These are phyloP conservation scores for Prunus dulcis DNA, from an alignment of 306 rosid genomes.

Conservation along the genomic window DNA sequence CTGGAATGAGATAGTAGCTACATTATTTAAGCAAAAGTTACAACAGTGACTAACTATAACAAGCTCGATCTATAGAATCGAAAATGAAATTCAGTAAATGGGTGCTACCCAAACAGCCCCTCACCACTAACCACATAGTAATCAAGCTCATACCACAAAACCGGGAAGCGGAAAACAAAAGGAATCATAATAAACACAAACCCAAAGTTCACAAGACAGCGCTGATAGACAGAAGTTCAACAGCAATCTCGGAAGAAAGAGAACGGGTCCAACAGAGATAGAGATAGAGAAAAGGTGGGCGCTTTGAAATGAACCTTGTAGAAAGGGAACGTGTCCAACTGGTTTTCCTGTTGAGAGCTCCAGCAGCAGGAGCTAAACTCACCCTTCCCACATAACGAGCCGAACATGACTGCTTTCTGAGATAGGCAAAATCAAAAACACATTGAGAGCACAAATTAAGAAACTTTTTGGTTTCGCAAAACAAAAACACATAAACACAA, in stretches of 20 bases:
- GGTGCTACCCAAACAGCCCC: neutral
- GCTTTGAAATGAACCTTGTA: slow-evolving; percentile 48
- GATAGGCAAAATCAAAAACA: slow-evolving; percentile 6
- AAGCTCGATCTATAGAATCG: neutral
- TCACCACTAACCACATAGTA: neutral
- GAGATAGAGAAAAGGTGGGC: neutral
- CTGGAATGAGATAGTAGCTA: neutral
- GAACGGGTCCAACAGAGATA: neutral
- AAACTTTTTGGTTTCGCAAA: neutral
- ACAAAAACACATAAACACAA: neutral
- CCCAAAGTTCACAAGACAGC: neutral
- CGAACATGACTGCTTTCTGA: slow-evolving; percentile 34
- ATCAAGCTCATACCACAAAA: slow-evolving; percentile 2
- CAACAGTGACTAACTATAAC: neutral
- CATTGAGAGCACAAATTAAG: neutral
- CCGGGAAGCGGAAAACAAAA: neutral
- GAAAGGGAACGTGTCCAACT: slow-evolving; percentile 94
- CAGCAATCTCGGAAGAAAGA: neutral
- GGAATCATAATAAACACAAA: neutral
- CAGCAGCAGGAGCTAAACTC: slow-evolving; percentile 53
- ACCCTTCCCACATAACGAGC: slow-evolving; percentile 28
- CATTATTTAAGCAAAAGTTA: neutral
- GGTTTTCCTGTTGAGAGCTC: slow-evolving; percentile 41
- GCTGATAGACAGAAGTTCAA: neutral
- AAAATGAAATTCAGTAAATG: neutral